Evolutionary conservation across 1,284 basidiomycete genomes (phyloP), one percentile per base, ranked within the genome.

Genomic region (Limonomyces culmigenus): DNA sequence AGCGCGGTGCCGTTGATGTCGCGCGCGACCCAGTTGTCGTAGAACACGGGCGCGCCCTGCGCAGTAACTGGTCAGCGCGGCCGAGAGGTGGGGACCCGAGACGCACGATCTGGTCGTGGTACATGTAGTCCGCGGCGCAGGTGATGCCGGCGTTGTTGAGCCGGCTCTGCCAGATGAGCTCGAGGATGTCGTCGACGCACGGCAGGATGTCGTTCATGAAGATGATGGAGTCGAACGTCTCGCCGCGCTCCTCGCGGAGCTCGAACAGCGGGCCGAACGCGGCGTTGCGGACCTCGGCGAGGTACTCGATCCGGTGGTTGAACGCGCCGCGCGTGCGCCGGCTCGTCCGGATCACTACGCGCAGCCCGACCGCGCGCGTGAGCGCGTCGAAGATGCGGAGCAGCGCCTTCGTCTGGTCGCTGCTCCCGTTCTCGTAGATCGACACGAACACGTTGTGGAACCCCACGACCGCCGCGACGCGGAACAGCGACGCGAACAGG

Each of bases 171-270:
- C 80, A 95, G 51, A 96, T 89, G 49, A 96, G 74, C 60, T 96
- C 91, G 47, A 96, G 74, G 35, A 96, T 57, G 57, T 96, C 91
- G 53, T 96, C 91, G 35, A 92, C 75, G 54, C 91, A 96, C 12
- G 91, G 91, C 21, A 96, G 63, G 52, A 96, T 80, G 56, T 96
- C 91, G 67, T 93, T 96, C 91, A 96, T 95, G 67, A 96, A 96
- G 40, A 96, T 65, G 58, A 96, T 85, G 29, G 80, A 74, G 60
- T 96, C 91, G 45, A 95, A 96, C 43, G 85, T 76, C 55, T 95
- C 89, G 51, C 78, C 79, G 50, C 89, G 77, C 25, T 78, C 63
- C 51, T 93, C 89, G 33, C 91, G 69, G 31, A 93, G 67, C 52
- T 96, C 91, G 57, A 91, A 83, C 17, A 96, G 60, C 1, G 91